Conservation (phyloP, 805 yeast genomes). For the Teunomyces panamensis region DNA sequence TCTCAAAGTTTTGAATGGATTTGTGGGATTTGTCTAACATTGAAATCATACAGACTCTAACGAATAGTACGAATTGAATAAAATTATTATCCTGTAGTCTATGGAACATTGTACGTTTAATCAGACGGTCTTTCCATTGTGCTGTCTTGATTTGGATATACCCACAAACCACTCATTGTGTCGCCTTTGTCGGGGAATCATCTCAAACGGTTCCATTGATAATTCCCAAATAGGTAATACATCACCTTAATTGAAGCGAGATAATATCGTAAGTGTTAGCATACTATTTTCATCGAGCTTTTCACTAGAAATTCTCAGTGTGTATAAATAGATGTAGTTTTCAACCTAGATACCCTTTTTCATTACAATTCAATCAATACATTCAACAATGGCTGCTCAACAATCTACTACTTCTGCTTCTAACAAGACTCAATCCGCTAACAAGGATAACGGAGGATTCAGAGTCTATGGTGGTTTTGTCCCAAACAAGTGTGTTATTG, state of each 20-base stretch:
- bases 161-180: no score
- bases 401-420: constrained; percentile 4
- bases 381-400: constrained; percentile 2
- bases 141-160: background rate
- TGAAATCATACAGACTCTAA: background rate
- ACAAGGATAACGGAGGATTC: constrained; percentile 3
- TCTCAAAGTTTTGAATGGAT: constrained; percentile 33
- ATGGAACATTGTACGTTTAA: no score
- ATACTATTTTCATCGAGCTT: no score
- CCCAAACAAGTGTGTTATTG: constrained; percentile 3
- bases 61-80: background rate
- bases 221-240: background rate
- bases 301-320: no score
- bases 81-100: background rate
- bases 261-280: no score
- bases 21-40: constrained; percentile 38
- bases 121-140: background rate
- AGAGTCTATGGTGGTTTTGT: background rate
- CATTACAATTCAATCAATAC: background rate
- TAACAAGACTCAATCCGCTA: constrained; percentile 5
- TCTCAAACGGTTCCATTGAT: background rate
- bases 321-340: background rate
- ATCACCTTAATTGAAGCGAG: background rate
- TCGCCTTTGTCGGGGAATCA: no score
- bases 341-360: background rate